A percentile compares a stretch with the other conserved stretches of the same genome.
These are phyloP conservation scores for Tricholoma terreum DNA, from an alignment of 768 basidiomycete species.

Conservation along the genomic window DNA sequence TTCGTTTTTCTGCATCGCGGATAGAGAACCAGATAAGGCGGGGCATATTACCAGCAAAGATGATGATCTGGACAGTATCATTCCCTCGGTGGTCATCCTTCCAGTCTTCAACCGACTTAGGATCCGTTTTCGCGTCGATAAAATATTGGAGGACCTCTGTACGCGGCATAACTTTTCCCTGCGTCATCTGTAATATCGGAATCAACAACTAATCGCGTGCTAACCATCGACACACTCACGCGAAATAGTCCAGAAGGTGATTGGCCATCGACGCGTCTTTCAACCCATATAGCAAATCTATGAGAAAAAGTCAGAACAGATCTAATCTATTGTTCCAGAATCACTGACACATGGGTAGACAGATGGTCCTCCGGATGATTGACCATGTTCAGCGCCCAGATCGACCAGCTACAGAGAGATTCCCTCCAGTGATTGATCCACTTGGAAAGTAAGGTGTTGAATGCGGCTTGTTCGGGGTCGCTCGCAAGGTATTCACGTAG, in stretches of 20 bases:
- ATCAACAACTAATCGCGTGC: neutral
- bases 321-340: too few species aligned
- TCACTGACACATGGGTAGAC: too few species aligned
- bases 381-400: too few species aligned
- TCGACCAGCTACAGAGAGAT: neutral
- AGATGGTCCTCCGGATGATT: too few species aligned
- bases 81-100: neutral
- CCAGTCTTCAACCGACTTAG: neutral
- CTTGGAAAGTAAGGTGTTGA: neutral
- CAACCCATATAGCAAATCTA: too few species aligned
- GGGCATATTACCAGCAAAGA: neutral
- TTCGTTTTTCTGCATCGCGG: neutral
- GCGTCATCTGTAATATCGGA: neutral
- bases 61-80: neutral
- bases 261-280: neutral
- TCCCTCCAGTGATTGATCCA: neutral
- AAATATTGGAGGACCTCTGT: neutral
- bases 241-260: neutral
- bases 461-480: neutral
- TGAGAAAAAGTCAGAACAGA: too few species aligned
- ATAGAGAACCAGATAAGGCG: neutral
- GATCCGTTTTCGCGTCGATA: neutral
- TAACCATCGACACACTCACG: neutral
- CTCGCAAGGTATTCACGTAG: slow-evolving; percentile 5
- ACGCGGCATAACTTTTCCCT: neutral